Evolutionary conservation across 306 rosid genomes (phyloP), one percentile per base, ranked within the genome.

Genomic region (Luffa aegyptiaca): DNA sequence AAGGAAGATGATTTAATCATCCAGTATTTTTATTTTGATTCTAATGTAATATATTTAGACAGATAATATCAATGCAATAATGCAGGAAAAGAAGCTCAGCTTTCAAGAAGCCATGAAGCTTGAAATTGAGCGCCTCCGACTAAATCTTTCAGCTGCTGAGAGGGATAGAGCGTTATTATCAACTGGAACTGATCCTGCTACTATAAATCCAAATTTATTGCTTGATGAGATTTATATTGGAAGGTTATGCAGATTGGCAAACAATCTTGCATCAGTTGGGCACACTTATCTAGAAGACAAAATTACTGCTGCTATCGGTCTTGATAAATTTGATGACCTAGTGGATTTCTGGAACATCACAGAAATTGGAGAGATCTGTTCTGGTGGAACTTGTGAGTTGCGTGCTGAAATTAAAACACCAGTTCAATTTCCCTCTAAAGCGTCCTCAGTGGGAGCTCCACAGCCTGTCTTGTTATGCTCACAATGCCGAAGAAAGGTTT

Each of bases 71-170:
- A 36, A 18, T 68, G 44, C 64, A 70, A 78, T 49, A 75, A 81
- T 89, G 83, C 86, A 93, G 99, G 88, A 78, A 81, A 90, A 81
- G 63, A 91, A 89, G 69, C 83, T 95, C 9, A 85, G 83, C 80
- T 96, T 89, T 82, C 81, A 81, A 65, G 95, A 89, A 87, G 99
- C 97, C 66, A 89, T 96, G 94, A 90, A 93, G 85, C 98, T 96
- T 83, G 99, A 96, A 87, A 90, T 96, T 85, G 97, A 93, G 88
- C 97, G 99, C 77, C 92, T 96, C 77, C 83, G 74, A 81, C 84
- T 89, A 82, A 91, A 91, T 80, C 92, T 96, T 82, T 96, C 99
- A 85, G 98, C 99, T 84, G 96, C 99, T 81, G 98, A 91, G 87
- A 90, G 99, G 92, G 97, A 96, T 86, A 90, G 92, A 85, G 84